phyloP scores from a whole-genome alignment of 805 yeast species.

The Yamadazyma laniorum region DNA sequence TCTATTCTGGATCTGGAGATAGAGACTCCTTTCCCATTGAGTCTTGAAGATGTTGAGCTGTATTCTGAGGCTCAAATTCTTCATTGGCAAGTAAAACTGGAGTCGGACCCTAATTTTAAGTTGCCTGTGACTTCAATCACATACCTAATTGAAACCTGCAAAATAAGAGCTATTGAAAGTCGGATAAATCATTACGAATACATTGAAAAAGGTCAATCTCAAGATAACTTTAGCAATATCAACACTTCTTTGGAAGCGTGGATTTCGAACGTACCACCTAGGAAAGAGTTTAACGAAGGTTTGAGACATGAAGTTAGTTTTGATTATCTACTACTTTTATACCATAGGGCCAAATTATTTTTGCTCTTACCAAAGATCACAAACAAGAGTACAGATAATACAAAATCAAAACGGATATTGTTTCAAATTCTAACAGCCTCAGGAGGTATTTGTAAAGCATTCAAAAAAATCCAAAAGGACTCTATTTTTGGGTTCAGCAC shows the following conservation, averaged over 20 bases:
- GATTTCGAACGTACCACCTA: conserved; percentile 5
- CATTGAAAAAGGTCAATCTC: neutral
- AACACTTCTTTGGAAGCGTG: conserved; percentile 9
- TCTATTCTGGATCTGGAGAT: conserved; percentile 9
- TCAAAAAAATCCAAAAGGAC: conserved; percentile 9
- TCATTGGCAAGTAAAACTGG: conserved; percentile 2
- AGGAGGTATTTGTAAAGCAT: conserved; percentile 12
- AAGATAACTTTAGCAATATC: conserved; percentile 1
- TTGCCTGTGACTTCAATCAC: conserved; percentile 10
- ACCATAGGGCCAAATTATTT: conserved; percentile 13
- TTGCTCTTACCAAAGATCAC: conserved; percentile 10
- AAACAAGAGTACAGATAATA: neutral
- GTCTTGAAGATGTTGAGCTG: conserved; percentile 7
- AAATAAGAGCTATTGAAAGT: conserved; percentile 10
- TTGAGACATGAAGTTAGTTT: conserved; percentile 9
- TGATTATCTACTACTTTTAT: conserved; percentile 10
- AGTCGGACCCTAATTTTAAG: conserved; percentile 1
- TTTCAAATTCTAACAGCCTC: conserved; percentile 6
- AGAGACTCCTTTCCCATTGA: conserved; percentile 11
- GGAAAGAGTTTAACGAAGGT: conserved; percentile 9
- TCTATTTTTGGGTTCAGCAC: conserved; percentile 12
- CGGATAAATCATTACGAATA: conserved; percentile 9
- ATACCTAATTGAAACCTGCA: conserved; percentile 10
- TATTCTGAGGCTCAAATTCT: neutral
- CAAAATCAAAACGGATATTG: neutral